phyloP scores from a whole-genome alignment of 768 basidiomycete species.

The Leccinum variicolor region DNA sequence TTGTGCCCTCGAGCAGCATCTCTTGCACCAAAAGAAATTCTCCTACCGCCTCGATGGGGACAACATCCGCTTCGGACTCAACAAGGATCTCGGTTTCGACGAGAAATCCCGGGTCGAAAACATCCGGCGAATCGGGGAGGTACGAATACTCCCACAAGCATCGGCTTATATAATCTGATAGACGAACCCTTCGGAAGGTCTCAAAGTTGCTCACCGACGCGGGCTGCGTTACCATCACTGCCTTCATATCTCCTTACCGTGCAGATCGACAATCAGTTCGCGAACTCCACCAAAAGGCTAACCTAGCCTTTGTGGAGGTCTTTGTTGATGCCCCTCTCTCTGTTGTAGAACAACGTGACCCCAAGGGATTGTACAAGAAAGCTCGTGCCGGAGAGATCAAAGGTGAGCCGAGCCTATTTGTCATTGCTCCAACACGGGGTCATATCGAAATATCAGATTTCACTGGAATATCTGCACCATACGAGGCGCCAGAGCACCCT shows the following conservation, averaged over 20 bases:
- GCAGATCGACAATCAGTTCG: slow-evolving; percentile 83
- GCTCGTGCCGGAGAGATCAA: slow-evolving; percentile 94
- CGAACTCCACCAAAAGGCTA: slow-evolving; percentile 68
- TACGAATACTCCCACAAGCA: slow-evolving; percentile 27
- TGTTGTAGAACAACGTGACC: slow-evolving; percentile 89
- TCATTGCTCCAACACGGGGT: background rate
- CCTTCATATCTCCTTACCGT: slow-evolving; percentile 98
- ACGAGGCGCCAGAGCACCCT: slow-evolving; percentile 80
- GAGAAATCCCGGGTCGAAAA: slow-evolving; percentile 92
- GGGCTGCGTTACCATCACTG: slow-evolving; percentile 82
- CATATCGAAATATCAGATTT: slow-evolving; percentile 63
- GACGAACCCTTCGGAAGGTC: slow-evolving; percentile 49
- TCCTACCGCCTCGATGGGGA: slow-evolving; percentile 95
- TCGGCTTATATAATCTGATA: slow-evolving; percentile 11
- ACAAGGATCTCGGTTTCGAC: slow-evolving; percentile 94
- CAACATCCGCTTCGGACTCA: slow-evolving; percentile 92
- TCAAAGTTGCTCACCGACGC: slow-evolving; percentile 92
- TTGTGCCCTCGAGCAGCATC: slow-evolving; percentile 93
- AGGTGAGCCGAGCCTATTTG: slow-evolving; percentile 45
- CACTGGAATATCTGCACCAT: slow-evolving; percentile 96
- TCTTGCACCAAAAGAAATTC: slow-evolving; percentile 82
- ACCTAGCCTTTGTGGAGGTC: slow-evolving; percentile 88
- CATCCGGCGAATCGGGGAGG: slow-evolving; percentile 96
- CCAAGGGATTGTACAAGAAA: slow-evolving; percentile 97
- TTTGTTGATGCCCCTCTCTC: slow-evolving; percentile 89